Conservation (phyloP, 352 stramenopile genomes). For the Globisporangium splendens region DNA sequence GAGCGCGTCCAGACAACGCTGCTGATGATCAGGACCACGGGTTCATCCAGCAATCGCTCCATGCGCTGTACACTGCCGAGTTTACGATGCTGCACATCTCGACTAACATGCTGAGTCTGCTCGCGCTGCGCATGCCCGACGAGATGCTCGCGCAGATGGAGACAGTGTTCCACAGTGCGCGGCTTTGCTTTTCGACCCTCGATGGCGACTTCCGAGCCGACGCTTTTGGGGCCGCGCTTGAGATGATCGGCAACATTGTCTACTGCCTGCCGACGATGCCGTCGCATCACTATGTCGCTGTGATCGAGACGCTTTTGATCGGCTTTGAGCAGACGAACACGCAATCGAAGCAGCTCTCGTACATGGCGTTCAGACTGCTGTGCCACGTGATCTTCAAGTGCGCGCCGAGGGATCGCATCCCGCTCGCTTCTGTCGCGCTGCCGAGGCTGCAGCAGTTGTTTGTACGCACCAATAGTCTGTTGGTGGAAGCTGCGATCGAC, state of each 20-base stretch:
- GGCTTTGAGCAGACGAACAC: constrained; percentile 40
- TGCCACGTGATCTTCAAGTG: constrained; percentile 59
- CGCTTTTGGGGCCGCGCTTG: constrained; percentile 51
- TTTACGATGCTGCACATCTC: constrained; percentile 54
- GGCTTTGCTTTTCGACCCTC: constrained; percentile 48
- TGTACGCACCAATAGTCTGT: constrained; percentile 30
- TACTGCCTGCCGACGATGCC: constrained; percentile 16
- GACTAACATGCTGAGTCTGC: constrained; percentile 50
- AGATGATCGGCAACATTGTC: constrained; percentile 59
- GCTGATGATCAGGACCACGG: constrained; percentile 22
- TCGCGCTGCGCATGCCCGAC: constrained; percentile 41
- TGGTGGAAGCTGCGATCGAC: constrained; percentile 69
- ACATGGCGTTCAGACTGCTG: constrained; percentile 64
- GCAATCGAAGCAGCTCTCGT: constrained; percentile 53
- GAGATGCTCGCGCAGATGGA: constrained; percentile 35
- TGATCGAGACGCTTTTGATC: constrained; percentile 48
- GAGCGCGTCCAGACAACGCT: neutral
- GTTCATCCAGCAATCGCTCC: constrained; percentile 36
- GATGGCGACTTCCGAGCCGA: constrained; percentile 66
- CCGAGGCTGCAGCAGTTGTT: constrained; percentile 45
- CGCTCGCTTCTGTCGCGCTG: constrained; percentile 44
- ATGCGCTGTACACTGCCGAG: constrained; percentile 56
- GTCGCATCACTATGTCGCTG: constrained; percentile 19
- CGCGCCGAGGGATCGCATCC: constrained; percentile 29
- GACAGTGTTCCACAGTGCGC: constrained; percentile 32